Percentiles rank a stretch among this genome's conserved stretches.
Evolutionary conservation across 768 basidiomycete species (phyloP).

Genomic region (Artomyces pyxidatus): DNA sequence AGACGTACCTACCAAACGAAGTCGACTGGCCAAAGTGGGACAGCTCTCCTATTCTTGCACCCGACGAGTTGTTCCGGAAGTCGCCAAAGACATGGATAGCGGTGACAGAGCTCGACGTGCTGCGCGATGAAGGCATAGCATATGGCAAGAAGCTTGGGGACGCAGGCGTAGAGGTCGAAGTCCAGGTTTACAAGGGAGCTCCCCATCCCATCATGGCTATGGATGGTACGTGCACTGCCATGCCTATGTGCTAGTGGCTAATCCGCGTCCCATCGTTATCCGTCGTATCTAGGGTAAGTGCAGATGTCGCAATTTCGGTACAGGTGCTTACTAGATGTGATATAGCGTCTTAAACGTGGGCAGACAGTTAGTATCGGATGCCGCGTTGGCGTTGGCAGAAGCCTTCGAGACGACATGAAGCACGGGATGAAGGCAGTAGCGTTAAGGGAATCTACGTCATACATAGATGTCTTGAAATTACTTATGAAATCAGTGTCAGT

Average conservation of each 20-base stretch:
- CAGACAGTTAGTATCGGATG: conserved; percentile 30
- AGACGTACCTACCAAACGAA: conserved; percentile 58
- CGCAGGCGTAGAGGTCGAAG: conserved; percentile 45
- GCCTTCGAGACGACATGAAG: conserved; percentile 20
- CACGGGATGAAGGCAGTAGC: neutral
- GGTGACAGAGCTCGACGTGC: conserved; percentile 57
- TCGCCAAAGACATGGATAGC: conserved; percentile 55
- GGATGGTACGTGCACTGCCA: conserved; percentile 44
- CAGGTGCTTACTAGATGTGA: conserved; percentile 5
- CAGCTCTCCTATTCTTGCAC: conserved; percentile 64
- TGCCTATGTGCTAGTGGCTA: conserved; percentile 1
- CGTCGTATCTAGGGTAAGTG: conserved; percentile 17
- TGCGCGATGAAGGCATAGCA: conserved; percentile 56
- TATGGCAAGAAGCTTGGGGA: conserved; percentile 50
- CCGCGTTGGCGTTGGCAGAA: conserved; percentile 26
- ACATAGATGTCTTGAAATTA: no score
- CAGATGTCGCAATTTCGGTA: neutral
- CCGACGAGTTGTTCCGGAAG: conserved; percentile 40
- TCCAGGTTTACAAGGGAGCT: conserved; percentile 50
- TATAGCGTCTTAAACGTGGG: conserved; percentile 30
- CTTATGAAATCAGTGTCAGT: no score
- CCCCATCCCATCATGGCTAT: conserved; percentile 72
- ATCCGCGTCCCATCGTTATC: neutral
- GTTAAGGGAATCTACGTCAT: no score
- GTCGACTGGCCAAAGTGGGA: conserved; percentile 58